A percentile compares a stretch with the other conserved stretches of the same genome.
Evolutionary conservation across 208 protist genomes (phyloP).

Genomic region (Trichomonas vaginalis): DNA sequence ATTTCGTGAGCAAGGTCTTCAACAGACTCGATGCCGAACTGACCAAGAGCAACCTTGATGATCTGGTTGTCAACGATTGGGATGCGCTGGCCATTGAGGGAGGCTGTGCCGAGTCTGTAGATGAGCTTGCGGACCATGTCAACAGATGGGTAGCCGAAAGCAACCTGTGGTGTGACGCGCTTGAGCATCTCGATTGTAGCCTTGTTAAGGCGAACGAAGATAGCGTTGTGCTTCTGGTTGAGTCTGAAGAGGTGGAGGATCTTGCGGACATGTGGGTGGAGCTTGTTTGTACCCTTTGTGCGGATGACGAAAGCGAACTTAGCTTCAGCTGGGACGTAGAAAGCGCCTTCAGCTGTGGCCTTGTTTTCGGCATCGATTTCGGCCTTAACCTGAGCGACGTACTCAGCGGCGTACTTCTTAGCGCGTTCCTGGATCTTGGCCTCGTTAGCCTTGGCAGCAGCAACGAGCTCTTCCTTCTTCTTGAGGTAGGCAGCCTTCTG

Average conservation of each 20-base stretch:
- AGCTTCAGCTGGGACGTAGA: slow-evolving; percentile 77
- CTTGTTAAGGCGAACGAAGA: slow-evolving; percentile 97
- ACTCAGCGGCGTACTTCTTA: slow-evolving; percentile 76
- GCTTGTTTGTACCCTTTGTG: slow-evolving; percentile 93
- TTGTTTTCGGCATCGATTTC: slow-evolving; percentile 59
- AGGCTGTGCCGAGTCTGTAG: slow-evolving; percentile 95
- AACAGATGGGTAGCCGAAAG: slow-evolving; percentile 86
- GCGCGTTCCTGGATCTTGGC: slow-evolving; percentile 78
- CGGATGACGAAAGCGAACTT: slow-evolving; percentile 96
- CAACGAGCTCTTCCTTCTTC: slow-evolving; percentile 27
- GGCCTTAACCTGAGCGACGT: slow-evolving; percentile 62
- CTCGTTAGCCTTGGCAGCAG: slow-evolving; percentile 65
- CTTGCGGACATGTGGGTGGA: slow-evolving; percentile 86
- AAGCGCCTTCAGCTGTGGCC: slow-evolving; percentile 69
- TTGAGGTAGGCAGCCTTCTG: background rate
- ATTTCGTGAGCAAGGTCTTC: slow-evolving; percentile 99
- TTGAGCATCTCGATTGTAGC: slow-evolving; percentile 95
- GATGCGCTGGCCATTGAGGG: slow-evolving; percentile 85
- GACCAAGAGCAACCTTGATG: slow-evolving; percentile 74
- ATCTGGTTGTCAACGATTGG: slow-evolving; percentile 79
- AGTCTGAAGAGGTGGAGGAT: slow-evolving; percentile 95
- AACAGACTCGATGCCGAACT: slow-evolving; percentile 80
- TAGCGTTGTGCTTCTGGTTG: slow-evolving; percentile 94
- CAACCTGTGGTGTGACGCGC: slow-evolving; percentile 91
- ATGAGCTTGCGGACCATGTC: slow-evolving; percentile 83